These are phyloP conservation scores for Dissophora globulifera DNA, from an alignment of 192 early-diverging fungal genomes.

Conservation along the genomic window DNA sequence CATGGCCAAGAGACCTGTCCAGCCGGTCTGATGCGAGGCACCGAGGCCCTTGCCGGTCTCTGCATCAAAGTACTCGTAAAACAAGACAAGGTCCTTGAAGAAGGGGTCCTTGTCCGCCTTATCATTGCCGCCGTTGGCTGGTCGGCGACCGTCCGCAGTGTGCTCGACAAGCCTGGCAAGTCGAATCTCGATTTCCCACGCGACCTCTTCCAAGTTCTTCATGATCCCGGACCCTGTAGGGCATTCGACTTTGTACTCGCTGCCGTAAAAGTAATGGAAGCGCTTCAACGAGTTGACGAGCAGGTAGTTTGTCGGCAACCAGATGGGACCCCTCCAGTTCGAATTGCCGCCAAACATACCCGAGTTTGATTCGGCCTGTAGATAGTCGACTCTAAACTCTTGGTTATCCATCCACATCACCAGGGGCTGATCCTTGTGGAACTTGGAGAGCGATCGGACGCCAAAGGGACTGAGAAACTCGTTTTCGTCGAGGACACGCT, in stretches of 20 bases:
- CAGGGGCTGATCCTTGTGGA: slow-evolving; percentile 57
- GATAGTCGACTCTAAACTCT: slow-evolving; percentile 59
- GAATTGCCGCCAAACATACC: slow-evolving; percentile 54
- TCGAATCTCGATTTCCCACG: slow-evolving; percentile 43
- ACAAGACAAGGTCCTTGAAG: slow-evolving; percentile 61
- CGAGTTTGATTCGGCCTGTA: slow-evolving; percentile 56
- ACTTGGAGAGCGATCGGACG: slow-evolving; percentile 60
- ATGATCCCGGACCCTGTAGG: slow-evolving; percentile 35
- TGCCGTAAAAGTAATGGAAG: slow-evolving; percentile 51
- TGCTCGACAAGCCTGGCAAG: slow-evolving; percentile 32
- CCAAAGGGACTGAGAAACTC: slow-evolving; percentile 63
- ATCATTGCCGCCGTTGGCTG: slow-evolving; percentile 52
- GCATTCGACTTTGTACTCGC: slow-evolving; percentile 46
- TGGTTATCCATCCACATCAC: slow-evolving; percentile 54
- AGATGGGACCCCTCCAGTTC: slow-evolving; percentile 49
- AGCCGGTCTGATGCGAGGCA: slow-evolving; percentile 67
- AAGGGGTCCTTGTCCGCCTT: slow-evolving; percentile 53
- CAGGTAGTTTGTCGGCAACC: slow-evolving; percentile 43
- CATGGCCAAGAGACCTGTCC: slow-evolving; percentile 62
- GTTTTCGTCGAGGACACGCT: slow-evolving; percentile 59
- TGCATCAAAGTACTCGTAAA: slow-evolving; percentile 66
- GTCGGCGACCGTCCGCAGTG: slow-evolving; percentile 44
- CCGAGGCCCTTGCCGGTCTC: slow-evolving; percentile 63
- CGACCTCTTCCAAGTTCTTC: slow-evolving; percentile 41
- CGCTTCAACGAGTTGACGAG: slow-evolving; percentile 24